Percentiles rank a stretch among this genome's conserved stretches.
These are phyloP conservation scores for Fagopyrum esculentum DNA, from an alignment of 148 eudicot species.

Conservation along the genomic window DNA sequence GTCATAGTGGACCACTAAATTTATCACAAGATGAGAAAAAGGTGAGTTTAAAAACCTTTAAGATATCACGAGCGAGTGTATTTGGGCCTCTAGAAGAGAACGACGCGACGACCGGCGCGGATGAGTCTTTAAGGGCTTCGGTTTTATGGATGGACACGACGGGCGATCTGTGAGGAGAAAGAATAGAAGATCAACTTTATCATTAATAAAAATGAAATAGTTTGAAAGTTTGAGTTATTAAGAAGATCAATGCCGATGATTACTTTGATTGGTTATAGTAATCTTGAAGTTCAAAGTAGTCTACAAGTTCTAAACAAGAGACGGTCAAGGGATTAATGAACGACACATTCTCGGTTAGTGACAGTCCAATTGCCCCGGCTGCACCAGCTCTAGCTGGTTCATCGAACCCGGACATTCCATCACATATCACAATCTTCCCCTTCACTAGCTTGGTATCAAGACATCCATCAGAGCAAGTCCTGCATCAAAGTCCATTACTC, in stretches of 20 bases:
- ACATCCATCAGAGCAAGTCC: not conserved
- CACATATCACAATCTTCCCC: constrained; percentile 32
- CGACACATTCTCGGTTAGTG: not conserved
- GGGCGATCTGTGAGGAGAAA: constrained; percentile 13
- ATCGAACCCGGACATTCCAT: not conserved
- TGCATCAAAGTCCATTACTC: too few species aligned
- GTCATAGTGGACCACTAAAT: too few species aligned
- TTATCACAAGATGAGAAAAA: not conserved
- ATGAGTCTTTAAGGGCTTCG: constrained; percentile 20
- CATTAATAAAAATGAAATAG: too few species aligned
- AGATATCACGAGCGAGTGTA: constrained; percentile 19
- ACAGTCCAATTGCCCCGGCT: constrained; percentile 7
- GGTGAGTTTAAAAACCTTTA: constrained; percentile 16
- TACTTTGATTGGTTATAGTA: constrained; percentile 13
- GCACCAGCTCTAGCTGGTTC: constrained; percentile 18
- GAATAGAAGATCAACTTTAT: too few species aligned
- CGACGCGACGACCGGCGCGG: constrained; percentile 24
- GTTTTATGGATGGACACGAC: constrained; percentile 26
- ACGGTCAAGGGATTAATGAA: constrained; percentile 17
- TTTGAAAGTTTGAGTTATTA: not conserved
- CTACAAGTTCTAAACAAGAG: not conserved
- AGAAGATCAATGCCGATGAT: not conserved
- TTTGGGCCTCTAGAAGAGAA: constrained; percentile 42
- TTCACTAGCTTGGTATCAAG: constrained; percentile 18
- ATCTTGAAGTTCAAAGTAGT: constrained; percentile 8